phyloP scores from a whole-genome alignment of 1,284 basidiomycete genomes.

The Lentinus polychrous region DNA sequence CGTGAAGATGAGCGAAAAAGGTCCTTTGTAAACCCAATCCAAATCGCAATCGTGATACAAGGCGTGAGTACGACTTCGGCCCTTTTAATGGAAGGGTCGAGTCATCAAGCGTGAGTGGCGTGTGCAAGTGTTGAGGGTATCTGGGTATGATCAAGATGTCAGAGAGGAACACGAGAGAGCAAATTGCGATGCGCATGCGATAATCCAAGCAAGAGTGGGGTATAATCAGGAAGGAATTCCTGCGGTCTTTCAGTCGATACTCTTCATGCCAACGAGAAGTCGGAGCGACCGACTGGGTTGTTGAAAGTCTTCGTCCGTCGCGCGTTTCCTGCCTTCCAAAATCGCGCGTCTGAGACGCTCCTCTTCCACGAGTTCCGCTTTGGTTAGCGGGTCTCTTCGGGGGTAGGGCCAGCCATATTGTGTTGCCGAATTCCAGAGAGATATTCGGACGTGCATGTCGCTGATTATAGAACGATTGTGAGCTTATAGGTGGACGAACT shows the following conservation, averaged over 20 bases:
- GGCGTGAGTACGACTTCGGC: too few relatives aligned
- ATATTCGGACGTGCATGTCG: slow-evolving; percentile 63
- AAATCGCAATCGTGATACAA: too few relatives aligned
- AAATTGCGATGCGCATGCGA: background rate
- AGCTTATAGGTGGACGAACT: slow-evolving; percentile 5
- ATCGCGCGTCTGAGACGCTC: slow-evolving; percentile 57
- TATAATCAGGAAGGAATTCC: background rate
- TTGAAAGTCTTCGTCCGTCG: slow-evolving; percentile 48
- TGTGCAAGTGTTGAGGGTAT: too few relatives aligned
- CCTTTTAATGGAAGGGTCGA: too few relatives aligned
- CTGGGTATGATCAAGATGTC: too few relatives aligned
- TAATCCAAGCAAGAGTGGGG: background rate
- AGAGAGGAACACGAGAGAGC: background rate
- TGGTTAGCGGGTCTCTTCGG: slow-evolving; percentile 51
- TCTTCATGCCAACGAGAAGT: slow-evolving; percentile 57
- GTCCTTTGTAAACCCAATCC: too few relatives aligned
- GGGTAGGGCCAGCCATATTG: slow-evolving; percentile 58
- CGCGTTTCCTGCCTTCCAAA: slow-evolving; percentile 49
- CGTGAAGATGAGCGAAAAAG: too few relatives aligned
- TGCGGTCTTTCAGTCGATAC: background rate
- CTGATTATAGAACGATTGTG: too few relatives aligned
- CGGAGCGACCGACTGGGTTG: slow-evolving; percentile 54
- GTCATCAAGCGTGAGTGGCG: too few relatives aligned
- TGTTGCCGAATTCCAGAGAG: slow-evolving; percentile 60
- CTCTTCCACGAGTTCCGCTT: slow-evolving; percentile 64